phyloP scores from a whole-genome alignment of 2,329 filamentous ascomycete species.

The Botrytis aclada region DNA sequence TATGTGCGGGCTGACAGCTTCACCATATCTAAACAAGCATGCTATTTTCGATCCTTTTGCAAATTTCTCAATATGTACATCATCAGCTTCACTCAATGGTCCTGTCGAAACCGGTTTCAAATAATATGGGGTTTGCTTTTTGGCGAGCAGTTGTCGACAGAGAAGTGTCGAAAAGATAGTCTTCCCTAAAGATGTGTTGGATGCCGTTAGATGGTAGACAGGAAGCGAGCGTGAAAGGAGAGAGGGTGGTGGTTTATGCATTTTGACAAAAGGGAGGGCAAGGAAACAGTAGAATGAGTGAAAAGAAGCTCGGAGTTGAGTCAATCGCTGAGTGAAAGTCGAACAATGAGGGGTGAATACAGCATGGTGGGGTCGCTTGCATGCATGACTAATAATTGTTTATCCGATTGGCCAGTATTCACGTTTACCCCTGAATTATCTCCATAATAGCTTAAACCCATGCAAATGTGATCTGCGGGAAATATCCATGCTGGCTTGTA shows the following conservation, averaged over 20 bases:
- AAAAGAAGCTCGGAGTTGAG: background rate
- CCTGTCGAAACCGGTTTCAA: conserved; percentile 83
- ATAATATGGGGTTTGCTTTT: conserved; percentile 43
- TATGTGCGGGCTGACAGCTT: conserved; percentile 75
- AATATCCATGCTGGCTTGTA: background rate
- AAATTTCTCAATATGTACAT: conserved; percentile 57
- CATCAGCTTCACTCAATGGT: conserved; percentile 64
- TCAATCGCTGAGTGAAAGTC: background rate
- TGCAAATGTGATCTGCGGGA: background rate
- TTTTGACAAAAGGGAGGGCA: background rate
- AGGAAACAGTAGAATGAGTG: background rate
- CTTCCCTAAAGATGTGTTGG: conserved; percentile 18
- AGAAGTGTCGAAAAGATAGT: conserved; percentile 19
- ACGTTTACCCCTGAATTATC: background rate
- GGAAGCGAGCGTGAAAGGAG: conserved; percentile 10
- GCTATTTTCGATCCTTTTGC: conserved; percentile 53
- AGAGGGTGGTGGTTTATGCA: conserved; percentile 15
- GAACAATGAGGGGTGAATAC: background rate
- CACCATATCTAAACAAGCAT: conserved; percentile 68
- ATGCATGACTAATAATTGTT: background rate
- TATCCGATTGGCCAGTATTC: background rate
- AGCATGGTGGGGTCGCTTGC: conserved; percentile 11
- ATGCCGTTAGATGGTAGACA: conserved; percentile 12
- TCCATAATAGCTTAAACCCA: background rate
- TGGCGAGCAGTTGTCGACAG: conserved; percentile 10